Evolutionary conservation across 306 rosid species (phyloP).

Genomic region (Dalbergia cochinchinensis): DNA sequence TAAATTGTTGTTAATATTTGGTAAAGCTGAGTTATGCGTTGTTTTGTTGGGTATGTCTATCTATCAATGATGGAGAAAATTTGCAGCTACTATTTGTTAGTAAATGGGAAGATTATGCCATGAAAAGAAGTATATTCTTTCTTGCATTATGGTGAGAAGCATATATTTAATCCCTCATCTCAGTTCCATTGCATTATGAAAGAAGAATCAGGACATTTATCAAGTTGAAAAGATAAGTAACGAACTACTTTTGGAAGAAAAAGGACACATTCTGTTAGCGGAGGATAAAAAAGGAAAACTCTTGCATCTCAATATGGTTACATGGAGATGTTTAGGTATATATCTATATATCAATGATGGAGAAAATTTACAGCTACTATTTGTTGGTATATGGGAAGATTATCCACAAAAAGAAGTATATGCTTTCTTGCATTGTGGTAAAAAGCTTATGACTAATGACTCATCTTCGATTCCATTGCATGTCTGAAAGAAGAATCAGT

Average conservation of each 20-base stretch:
- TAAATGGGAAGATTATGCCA: constrained; percentile 2
- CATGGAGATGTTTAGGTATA: too few species aligned
- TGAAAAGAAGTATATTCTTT: constrained; percentile 46
- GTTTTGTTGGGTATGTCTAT: constrained; percentile 20
- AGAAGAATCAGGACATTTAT: constrained; percentile 40
- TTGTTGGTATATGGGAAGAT: constrained; percentile 13
- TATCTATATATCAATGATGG: not conserved
- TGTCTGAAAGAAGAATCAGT: constrained; percentile 36
- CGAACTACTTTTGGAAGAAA: constrained; percentile 28
- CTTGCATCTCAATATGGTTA: not conserved
- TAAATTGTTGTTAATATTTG: constrained; percentile 32
- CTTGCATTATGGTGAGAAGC: constrained; percentile 41
- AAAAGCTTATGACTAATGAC: constrained; percentile 41
- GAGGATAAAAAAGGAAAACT: constrained; percentile 33
- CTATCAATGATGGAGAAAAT: constrained; percentile 12
- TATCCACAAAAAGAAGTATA: constrained; percentile 29
- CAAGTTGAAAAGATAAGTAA: constrained; percentile 31
- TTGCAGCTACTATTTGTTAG: constrained; percentile 10
- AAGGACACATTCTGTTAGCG: constrained; percentile 16
- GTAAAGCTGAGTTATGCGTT: constrained; percentile 14
- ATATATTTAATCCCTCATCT: constrained; percentile 37
- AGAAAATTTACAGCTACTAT: constrained; percentile 9
- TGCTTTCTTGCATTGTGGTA: constrained; percentile 45
- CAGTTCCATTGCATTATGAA: constrained; percentile 31
- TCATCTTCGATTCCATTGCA: constrained; percentile 37